Conservation (phyloP, 1,284 basidiomycete genomes). For the Trichosporon sp. region DNA sequence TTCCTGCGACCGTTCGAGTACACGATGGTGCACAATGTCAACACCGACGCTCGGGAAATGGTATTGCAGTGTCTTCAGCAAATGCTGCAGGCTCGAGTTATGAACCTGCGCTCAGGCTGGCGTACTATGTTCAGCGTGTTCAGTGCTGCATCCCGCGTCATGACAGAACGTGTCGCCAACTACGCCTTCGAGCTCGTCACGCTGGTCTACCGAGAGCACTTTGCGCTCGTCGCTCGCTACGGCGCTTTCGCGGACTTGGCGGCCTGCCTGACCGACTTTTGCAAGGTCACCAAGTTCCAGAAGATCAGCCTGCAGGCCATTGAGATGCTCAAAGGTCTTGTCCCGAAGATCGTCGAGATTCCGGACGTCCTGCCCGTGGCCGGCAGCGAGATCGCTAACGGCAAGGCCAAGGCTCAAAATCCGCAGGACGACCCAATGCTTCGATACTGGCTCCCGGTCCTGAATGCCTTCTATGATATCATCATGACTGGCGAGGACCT, state of each 20-base stretch:
- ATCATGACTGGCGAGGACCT: conserved; percentile 99
- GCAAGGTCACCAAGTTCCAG: conserved; percentile 98
- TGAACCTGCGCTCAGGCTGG: conserved; percentile 98
- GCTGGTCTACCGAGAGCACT: conserved; percentile 83
- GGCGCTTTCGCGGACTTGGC: conserved; percentile 94
- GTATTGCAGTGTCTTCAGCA: conserved; percentile 97
- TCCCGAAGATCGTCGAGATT: conserved; percentile 81
- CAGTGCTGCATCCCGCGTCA: conserved; percentile 88
- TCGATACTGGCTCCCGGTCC: conserved; percentile 92
- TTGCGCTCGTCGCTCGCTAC: conserved; percentile 80
- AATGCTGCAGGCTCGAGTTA: conserved; percentile 93
- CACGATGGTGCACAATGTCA: conserved; percentile 93
- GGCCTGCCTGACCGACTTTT: conserved; percentile 97
- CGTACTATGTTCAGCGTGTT: conserved; percentile 98
- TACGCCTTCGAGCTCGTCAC: conserved; percentile 97
- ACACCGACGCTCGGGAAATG: conserved; percentile 95
- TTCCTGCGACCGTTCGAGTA: conserved; percentile 98
- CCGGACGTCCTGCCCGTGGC: conserved; percentile 54
- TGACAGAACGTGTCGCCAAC: conserved; percentile 88
- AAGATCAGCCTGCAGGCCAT: conserved; percentile 95
- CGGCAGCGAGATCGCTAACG: conserved; percentile 2
- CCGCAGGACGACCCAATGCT: conserved; percentile 74
- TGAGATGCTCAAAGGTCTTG: conserved; percentile 87
- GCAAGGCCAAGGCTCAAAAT: conserved; percentile 13
- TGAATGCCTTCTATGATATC: conserved; percentile 97